Evolutionary conservation across 768 basidiomycete species (phyloP).

Genomic region (Mycena chlorophos): DNA sequence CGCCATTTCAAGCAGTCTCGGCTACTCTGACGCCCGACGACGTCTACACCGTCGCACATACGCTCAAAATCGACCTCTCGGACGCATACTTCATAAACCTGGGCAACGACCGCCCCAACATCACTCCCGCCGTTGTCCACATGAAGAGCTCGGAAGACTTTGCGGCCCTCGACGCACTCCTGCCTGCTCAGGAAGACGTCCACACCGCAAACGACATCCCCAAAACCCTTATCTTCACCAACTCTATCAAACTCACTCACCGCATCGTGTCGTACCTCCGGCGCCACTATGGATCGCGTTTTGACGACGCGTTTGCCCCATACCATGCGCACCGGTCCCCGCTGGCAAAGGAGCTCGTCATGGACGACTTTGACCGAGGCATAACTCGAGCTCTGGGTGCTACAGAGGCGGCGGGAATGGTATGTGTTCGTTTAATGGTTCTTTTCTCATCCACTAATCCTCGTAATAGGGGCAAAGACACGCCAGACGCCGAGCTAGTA

Average conservation of each 20-base stretch:
- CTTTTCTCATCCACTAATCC: background rate
- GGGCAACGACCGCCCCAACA: conserved; percentile 38
- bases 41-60: conserved; percentile 26
- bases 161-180: background rate
- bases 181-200: background rate
- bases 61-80: conserved; percentile 18
- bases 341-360: conserved; percentile 23
- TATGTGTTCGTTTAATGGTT: conserved; percentile 16
- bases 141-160: conserved; percentile 12
- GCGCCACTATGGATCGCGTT: conserved; percentile 10
- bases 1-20: conserved; percentile 34
- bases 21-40: conserved; percentile 34
- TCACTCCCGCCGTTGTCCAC: background rate
- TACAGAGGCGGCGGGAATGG: conserved; percentile 41
- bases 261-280: conserved; percentile 12
- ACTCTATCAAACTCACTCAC: conserved; percentile 26
- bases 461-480: conserved; percentile 31
- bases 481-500: conserved; percentile 37
- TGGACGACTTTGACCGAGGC: conserved; percentile 28
- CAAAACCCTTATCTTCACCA: conserved; percentile 21
- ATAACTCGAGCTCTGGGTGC: conserved; percentile 29
- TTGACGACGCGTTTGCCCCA: conserved; percentile 23
- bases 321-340: conserved; percentile 28
- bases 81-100: conserved; percentile 35
- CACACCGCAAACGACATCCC: conserved; percentile 4